These are phyloP conservation scores for Candida sanyaensis DNA, from an alignment of 1,139 yeast genomes.

Conservation along the genomic window DNA sequence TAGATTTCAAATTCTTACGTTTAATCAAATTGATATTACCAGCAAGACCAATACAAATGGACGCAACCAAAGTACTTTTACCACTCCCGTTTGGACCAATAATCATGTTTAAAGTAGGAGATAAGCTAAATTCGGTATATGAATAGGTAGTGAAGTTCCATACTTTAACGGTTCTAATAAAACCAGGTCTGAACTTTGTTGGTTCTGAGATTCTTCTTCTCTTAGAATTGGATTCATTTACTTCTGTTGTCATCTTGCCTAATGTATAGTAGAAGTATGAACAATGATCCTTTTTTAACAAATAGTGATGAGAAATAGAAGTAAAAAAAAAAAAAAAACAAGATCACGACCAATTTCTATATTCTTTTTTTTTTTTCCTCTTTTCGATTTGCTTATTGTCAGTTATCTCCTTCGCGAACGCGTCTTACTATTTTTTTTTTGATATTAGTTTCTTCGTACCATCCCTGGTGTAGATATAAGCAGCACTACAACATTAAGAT, in stretches of 20 bases:
- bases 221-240: constrained; percentile 4
- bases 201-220: constrained; percentile 8
- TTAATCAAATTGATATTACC: constrained; percentile 81
- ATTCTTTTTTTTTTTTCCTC: too few species aligned
- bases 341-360: too few species aligned
- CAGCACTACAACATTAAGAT: too few species aligned
- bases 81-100: constrained; percentile 99
- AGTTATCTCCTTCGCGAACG: too few species aligned
- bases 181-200: constrained; percentile 52
- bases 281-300: too few species aligned
- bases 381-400: too few species aligned
- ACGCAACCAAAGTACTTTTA: constrained; percentile 90
- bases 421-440: too few species aligned
- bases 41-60: constrained; percentile 86
- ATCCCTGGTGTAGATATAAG: too few species aligned
- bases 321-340: too few species aligned
- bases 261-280: too few species aligned
- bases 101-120: constrained; percentile 88
- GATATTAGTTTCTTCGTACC: too few species aligned
- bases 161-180: constrained; percentile 65
- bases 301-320: too few species aligned
- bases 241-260: background rate
- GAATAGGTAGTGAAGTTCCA: constrained; percentile 83
- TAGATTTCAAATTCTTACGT: constrained; percentile 71
- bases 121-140: constrained; percentile 72